These are phyloP conservation scores for Saccharomycopsis babjevae DNA, from an alignment of 805 yeast genomes.

Conservation along the genomic window DNA sequence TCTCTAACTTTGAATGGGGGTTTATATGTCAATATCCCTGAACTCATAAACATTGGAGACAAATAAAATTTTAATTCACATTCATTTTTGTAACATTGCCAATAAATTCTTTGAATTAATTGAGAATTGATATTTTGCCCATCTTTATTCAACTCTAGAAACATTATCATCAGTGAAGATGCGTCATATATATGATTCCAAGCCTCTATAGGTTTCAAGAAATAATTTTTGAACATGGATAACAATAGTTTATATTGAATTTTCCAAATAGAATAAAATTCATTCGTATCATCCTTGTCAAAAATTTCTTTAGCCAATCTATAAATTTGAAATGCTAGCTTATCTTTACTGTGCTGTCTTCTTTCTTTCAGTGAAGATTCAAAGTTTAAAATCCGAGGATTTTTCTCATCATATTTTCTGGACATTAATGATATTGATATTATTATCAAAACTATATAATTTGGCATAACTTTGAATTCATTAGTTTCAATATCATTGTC, in stretches of 20 bases:
- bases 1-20: conserved; percentile 18
- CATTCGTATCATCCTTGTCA: not conserved
- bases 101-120: conserved; percentile 14
- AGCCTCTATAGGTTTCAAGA: conserved; percentile 17
- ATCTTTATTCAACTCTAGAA: conserved; percentile 7
- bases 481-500: not conserved
- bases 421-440: conserved; percentile 8
- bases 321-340: conserved; percentile 9
- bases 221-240: conserved; percentile 14
- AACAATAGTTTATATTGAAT: conserved; percentile 13
- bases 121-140: not conserved
- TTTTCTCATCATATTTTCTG: conserved; percentile 5
- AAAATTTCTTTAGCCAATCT: conserved; percentile 2
- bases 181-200: conserved; percentile 15
- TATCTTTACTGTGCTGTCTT: conserved; percentile 3
- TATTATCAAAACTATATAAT: conserved; percentile 6
- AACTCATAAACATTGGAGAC: conserved; percentile 13
- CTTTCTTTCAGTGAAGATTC: conserved; percentile 7
- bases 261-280: conserved; percentile 15
- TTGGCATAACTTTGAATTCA: not conserved
- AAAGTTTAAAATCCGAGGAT: conserved; percentile 7
- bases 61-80: conserved; percentile 15
- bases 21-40: conserved; percentile 14
- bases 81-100: conserved; percentile 18
- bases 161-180: conserved; percentile 9